These are phyloP conservation scores for Apiospora koreana DNA, from an alignment of 2,329 filamentous ascomycete species.

Conservation along the genomic window DNA sequence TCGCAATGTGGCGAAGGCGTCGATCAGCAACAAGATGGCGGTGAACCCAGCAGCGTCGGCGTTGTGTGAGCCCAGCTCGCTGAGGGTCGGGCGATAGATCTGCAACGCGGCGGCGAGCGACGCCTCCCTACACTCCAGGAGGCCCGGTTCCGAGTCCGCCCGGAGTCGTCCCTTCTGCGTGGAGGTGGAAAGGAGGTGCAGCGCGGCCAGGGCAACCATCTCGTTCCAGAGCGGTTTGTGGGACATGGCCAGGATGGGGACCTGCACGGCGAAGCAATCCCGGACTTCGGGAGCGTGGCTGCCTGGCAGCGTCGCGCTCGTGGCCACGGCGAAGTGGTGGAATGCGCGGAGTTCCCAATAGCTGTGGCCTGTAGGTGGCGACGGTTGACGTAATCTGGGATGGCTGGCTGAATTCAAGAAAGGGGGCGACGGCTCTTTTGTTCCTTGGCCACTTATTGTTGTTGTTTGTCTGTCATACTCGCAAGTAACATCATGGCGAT, in stretches of 20 bases:
- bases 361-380: background rate
- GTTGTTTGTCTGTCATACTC: background rate
- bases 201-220: background rate
- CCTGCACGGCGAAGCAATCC: background rate
- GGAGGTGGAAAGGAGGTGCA: background rate
- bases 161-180: background rate
- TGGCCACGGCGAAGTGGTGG: background rate
- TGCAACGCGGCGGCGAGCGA: background rate
- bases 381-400: background rate
- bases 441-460: background rate
- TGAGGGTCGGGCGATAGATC: background rate
- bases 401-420: background rate
- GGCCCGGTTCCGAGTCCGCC: background rate
- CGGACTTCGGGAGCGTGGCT: background rate
- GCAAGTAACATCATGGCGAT: background rate
- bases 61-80: background rate
- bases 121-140: background rate
- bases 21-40: background rate
- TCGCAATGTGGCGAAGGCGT: background rate
- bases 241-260: background rate
- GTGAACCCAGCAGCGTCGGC: background rate
- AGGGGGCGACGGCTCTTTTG: background rate
- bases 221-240: background rate
- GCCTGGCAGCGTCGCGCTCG: background rate
- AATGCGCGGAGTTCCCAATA: background rate